Evolutionary conservation across 2,329 filamentous ascomycete species (phyloP).

Genomic region (Beauveria brongniartii): DNA sequence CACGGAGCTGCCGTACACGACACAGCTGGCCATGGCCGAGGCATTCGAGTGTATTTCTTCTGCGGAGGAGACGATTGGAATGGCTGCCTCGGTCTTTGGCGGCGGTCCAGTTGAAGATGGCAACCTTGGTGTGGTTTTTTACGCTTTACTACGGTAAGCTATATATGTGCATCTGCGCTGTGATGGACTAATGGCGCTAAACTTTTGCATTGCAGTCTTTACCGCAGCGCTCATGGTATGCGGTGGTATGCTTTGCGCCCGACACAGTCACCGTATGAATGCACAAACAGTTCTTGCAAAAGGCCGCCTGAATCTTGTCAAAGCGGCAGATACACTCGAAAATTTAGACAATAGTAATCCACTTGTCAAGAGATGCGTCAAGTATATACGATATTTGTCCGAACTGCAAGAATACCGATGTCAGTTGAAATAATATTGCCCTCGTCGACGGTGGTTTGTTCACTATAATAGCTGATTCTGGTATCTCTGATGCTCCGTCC

Average conservation of each 20-base stretch:
- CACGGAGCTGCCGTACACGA: constrained; percentile 14
- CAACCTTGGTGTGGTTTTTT: constrained; percentile 24
- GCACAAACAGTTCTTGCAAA: background rate
- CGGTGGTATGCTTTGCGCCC: constrained; percentile 5
- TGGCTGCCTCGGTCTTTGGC: constrained; percentile 14
- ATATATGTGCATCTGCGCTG: too few relatives aligned
- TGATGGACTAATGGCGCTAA: background rate
- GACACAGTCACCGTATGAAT: background rate
- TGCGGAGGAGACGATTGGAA: constrained; percentile 17
- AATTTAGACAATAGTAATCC: constrained; percentile 5
- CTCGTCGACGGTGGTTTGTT: background rate
- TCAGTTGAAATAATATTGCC: background rate
- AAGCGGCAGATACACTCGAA: constrained; percentile 3
- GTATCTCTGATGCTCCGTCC: background rate
- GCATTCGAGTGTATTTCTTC: constrained; percentile 17
- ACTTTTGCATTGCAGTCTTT: background rate
- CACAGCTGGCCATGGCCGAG: constrained; percentile 15
- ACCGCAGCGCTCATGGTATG: constrained; percentile 8
- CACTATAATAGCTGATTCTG: background rate
- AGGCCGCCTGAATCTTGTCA: background rate
- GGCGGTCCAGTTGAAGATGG: constrained; percentile 6
- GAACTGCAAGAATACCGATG: constrained; percentile 3
- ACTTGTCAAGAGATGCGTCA: constrained; percentile 7
- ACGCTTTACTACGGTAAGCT: constrained; percentile 23
- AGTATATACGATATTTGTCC: constrained; percentile 7